These are phyloP conservation scores for Diaporthe citriasiana DNA, from an alignment of 2,329 filamentous ascomycete genomes.

Conservation along the genomic window DNA sequence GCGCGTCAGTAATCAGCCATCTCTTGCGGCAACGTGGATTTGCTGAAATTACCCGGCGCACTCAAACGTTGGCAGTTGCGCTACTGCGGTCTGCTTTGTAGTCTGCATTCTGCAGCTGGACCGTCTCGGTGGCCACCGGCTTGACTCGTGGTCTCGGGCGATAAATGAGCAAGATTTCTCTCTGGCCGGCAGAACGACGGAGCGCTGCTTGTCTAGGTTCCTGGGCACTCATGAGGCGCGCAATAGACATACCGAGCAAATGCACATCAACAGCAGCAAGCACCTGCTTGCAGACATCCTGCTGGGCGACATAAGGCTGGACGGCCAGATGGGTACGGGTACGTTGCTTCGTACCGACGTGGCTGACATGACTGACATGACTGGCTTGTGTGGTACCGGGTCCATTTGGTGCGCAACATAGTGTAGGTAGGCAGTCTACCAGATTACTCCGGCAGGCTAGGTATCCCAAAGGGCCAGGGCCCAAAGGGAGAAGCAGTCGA, in stretches of 20 bases:
- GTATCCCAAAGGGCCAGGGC: too few species aligned
- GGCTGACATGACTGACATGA: constrained; percentile 3
- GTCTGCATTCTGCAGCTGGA: constrained; percentile 34
- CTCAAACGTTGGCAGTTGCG: constrained; percentile 29
- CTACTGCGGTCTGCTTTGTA: constrained; percentile 28
- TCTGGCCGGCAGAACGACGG: neutral
- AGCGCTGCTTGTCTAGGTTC: neutral
- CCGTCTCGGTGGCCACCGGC: constrained; percentile 23
- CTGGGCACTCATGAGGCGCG: neutral
- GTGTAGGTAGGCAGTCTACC: neutral
- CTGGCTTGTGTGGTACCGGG: neutral
- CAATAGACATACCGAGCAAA: neutral
- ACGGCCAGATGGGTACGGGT: constrained; percentile 1
- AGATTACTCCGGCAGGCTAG: constrained; percentile 27
- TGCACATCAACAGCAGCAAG: neutral
- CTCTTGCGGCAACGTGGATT: constrained; percentile 36
- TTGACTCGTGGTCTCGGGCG: constrained; percentile 10
- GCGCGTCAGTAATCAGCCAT: constrained; percentile 26
- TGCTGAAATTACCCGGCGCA: constrained; percentile 32
- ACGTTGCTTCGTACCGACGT: constrained; percentile 1
- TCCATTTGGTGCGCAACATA: neutral
- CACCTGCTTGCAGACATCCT: neutral
- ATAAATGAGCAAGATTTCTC: constrained; percentile 12
- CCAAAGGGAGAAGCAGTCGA: constrained; percentile 26
- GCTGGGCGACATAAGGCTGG: constrained; percentile 3